These are phyloP conservation scores for Angophora floribunda DNA, from an alignment of 345 rosid genomes.

Conservation along the genomic window DNA sequence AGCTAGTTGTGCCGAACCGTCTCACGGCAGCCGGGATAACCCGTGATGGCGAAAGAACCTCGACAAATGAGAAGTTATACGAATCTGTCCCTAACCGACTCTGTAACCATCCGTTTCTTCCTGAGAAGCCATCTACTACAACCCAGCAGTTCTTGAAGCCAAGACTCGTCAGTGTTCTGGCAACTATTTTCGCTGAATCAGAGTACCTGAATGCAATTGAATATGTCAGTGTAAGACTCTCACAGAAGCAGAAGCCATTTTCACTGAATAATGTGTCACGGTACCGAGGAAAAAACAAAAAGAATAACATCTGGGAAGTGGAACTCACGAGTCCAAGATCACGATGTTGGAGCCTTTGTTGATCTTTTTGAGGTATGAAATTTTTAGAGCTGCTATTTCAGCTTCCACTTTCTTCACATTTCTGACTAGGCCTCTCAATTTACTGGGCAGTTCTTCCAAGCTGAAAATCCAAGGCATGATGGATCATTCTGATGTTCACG, in stretches of 20 bases:
- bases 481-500: background rate
- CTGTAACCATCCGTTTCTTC: conserved; percentile 85
- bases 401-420: conserved; percentile 76
- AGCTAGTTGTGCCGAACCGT: conserved; percentile 48
- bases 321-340: conserved; percentile 80
- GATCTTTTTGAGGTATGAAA: conserved; percentile 75
- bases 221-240: background rate
- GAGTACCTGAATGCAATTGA: conserved; percentile 38
- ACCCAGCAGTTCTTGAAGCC: conserved; percentile 79
- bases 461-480: conserved; percentile 18
- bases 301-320: background rate
- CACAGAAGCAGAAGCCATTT: background rate
- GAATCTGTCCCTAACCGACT: conserved; percentile 83
- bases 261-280: background rate
- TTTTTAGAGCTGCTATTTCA: conserved; percentile 82
- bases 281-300: background rate
- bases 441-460: conserved; percentile 76
- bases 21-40: conserved; percentile 48
- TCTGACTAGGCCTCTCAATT: conserved; percentile 62
- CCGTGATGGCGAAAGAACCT: conserved; percentile 64
- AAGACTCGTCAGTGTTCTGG: conserved; percentile 53
- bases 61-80: conserved; percentile 51
- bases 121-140: conserved; percentile 77
- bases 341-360: conserved; percentile 80
- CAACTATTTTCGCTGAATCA: conserved; percentile 70